Base-by-base conservation (phyloP, 1,284 basidiomycete species). In the Ustilago xerochloae region DNA sequence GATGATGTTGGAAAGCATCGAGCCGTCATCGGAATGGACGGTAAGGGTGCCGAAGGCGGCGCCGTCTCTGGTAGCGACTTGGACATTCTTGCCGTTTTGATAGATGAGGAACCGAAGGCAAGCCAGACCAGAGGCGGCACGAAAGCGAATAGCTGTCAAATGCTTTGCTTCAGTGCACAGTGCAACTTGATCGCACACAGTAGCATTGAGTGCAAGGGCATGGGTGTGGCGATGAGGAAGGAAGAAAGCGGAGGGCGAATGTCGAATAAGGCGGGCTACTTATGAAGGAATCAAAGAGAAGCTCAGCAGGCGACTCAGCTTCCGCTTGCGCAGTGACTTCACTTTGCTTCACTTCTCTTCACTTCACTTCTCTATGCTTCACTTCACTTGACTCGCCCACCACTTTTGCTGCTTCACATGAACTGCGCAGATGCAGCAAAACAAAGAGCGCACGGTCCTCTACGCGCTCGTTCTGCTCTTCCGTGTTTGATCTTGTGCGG, bases 1-100 rank as follows among this genome's bases (percentile, higher is more conserved):
- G 63, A 65, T 7, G 63, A 38, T 15, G 63, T 60, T 10, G 63
- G 63, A 24, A 59, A 65, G 52, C 63, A 65, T 6, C 46, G 29
- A 1, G 45, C 33, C n/a, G 32, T 48, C n/a, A 15, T 20, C 13
- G 26, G 35, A 15, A n/a, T 16, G 3, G 45, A 39, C 3, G 41
- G 39, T 16, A 35, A 9, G 13, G 20, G 13, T 20, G 50, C 20
- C 22, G 26, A 35, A 22, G 50, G 16, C 15, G 30, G 20, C 24
- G 60, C 9, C 12, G n/a, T 16, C 24, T 15, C 8, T 0, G 53
- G 41, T 13, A 15, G 41, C 41, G 26, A 24, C 22, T 43, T 24
- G 6, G 20, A 43, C n/a, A 7, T 13, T 41, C 16, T 20, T 8
- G 16, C 18, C 18, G 38, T 41, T 13, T n/a, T 43, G 9, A 8